phyloP scores from a whole-genome alignment of 148 eudicot genomes.

The Rhododendron molle region DNA sequence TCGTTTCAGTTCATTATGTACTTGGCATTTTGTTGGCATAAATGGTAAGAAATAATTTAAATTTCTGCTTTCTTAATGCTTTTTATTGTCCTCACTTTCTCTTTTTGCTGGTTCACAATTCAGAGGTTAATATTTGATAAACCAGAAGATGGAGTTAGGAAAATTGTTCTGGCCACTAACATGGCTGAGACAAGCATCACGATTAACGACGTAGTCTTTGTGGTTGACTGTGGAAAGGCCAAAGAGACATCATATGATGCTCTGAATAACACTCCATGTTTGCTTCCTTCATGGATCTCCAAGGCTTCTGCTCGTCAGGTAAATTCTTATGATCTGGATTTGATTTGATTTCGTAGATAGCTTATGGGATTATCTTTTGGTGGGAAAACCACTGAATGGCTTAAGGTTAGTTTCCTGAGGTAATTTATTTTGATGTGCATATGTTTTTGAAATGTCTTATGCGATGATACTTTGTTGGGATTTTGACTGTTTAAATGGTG shows the following conservation, averaged over 20 bases:
- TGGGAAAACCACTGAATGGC: not conserved
- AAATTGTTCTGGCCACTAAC: constrained; percentile 94
- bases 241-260: constrained; percentile 99
- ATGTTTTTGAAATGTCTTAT: not conserved
- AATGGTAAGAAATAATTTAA: not conserved
- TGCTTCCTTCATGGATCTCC: constrained; percentile 98
- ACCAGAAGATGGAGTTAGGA: constrained; percentile 90
- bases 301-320: constrained; percentile 98
- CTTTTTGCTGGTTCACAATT: constrained; percentile 21
- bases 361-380: not conserved
- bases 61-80: not conserved
- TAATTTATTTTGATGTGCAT: not conserved
- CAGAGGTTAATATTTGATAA: constrained; percentile 89
- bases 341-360: not conserved
- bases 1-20: not conserved
- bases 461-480: not conserved
- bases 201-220: constrained; percentile 94
- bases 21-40: not conserved
- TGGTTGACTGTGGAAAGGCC: constrained; percentile 98
- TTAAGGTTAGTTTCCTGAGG: not conserved
- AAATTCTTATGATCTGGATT: constrained; percentile 11
- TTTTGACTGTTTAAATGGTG: not conserved
- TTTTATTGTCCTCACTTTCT: constrained; percentile 8
- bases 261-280: constrained; percentile 91
- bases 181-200: constrained; percentile 99